phyloP scores from a whole-genome alignment of 1,284 basidiomycete species.

The Phaffia rhodozyma region DNA sequence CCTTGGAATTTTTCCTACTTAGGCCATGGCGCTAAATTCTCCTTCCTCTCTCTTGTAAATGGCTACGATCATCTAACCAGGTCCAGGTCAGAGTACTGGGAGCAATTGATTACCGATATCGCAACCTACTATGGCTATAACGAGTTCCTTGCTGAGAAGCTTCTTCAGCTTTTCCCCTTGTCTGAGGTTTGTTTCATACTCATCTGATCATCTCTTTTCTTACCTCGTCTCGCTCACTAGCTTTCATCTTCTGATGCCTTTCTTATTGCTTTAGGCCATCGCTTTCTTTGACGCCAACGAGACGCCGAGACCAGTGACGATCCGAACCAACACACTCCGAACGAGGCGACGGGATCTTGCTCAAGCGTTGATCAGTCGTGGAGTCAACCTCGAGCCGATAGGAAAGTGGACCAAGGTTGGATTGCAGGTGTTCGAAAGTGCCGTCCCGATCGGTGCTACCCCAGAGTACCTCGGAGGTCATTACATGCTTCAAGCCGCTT shows the following conservation, averaged over 20 bases:
- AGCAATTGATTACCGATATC: slow-evolving; percentile 79
- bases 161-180: slow-evolving; percentile 86
- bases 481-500: slow-evolving; percentile 99
- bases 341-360: slow-evolving; percentile 88
- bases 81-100: slow-evolving; percentile 75
- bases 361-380: slow-evolving; percentile 86
- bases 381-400: slow-evolving; percentile 93
- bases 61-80: slow-evolving; percentile 37
- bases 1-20: background rate
- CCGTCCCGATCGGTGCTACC: slow-evolving; percentile 92
- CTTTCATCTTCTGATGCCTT: background rate
- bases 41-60: slow-evolving; percentile 19
- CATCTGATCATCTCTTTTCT: background rate
- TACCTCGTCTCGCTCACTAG: background rate
- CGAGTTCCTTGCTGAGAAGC: slow-evolving; percentile 83
- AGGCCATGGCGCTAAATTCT: slow-evolving; percentile 3
- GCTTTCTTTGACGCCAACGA: slow-evolving; percentile 99
- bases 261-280: slow-evolving; percentile 53
- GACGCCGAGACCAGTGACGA: slow-evolving; percentile 88
- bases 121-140: slow-evolving; percentile 97
- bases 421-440: slow-evolving; percentile 92
- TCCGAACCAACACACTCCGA: slow-evolving; percentile 92
- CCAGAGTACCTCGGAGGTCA: slow-evolving; percentile 98
- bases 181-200: slow-evolving; percentile 54
- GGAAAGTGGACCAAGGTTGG: slow-evolving; percentile 99